Evolutionary conservation across 495 filamentous ascomycete genomes (phyloP), one percentile per base, ranked within the genome.

Genomic region (Massariosphaeria phaeospora): DNA sequence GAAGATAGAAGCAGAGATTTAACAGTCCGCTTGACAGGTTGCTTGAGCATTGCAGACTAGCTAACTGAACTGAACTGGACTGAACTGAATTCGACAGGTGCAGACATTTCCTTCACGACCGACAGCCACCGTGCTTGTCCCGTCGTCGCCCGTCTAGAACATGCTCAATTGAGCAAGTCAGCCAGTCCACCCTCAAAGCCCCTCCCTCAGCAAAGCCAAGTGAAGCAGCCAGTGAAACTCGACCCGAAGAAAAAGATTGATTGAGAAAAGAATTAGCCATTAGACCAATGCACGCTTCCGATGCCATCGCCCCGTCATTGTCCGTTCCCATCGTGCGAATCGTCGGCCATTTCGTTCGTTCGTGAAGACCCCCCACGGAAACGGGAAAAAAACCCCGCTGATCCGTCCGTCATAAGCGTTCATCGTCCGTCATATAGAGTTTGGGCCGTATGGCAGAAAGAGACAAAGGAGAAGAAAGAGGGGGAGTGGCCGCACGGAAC

Each of bases 341-440:
- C 38, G 38, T 40, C 38, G 38, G n/a, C n/a, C n/a, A n/a, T n/a
- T n/a, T n/a, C 38, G 24, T 21, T 40, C 38, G 24, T 40, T 33
- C 29, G 29, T 33, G 29, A 33, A 13, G 15, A 11, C 3, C 39
- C 3, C 30, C 46, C 29, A 24, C 30, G 17, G 33, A 38, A 24
- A 17, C 46, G 38, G n/a, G 6, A 40, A 20, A 40, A 20, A 40
- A 40, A 40, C 38, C 38, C 18, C 15, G n/a, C 24, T 40, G 38
- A 40, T 40, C 38, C 38, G 38, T 40, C 38, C 30, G 46, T 48
- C 46, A 38, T 48, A 33, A 48, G 46, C 18, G 35, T 31, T 20
- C 20, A 33, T 33, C 30, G 35, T 18, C 46, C 46, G 46, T 48
- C 46, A 21, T 40, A 40, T 30, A 11, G 43, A 45, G 10, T 20